Conservation (phyloP, 2,329 filamentous ascomycete species). For the Fusarium kyushuense region DNA sequence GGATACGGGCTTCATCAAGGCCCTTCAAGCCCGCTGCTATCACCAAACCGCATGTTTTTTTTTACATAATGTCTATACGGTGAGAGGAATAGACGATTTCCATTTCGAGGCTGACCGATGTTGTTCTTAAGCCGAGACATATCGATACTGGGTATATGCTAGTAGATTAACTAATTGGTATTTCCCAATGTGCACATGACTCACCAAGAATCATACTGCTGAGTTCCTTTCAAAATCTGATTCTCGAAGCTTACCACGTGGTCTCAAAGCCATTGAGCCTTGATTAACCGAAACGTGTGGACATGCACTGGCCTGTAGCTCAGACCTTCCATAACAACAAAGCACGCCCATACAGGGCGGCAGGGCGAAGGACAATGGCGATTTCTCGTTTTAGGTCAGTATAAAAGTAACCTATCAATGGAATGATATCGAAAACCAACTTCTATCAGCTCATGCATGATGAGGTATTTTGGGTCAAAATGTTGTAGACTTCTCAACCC, state of each 20-base stretch:
- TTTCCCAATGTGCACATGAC: background rate
- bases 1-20: background rate
- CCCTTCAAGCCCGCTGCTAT: background rate
- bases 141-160: background rate
- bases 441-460: too few relatives aligned
- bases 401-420: too few relatives aligned
- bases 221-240: background rate
- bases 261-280: background rate
- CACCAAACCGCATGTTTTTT: rapidly evolving
- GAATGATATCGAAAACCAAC: too few relatives aligned
- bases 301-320: background rate
- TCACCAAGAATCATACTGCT: background rate
- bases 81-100: background rate
- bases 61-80: background rate
- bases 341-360: rapidly evolving
- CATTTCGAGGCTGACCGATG: background rate
- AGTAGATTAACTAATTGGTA: background rate
- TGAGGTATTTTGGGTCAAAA: background rate
- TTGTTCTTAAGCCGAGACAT: background rate
- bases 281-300: background rate
- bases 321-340: background rate
- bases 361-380: background rate
- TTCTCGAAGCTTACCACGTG: background rate
- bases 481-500: too few relatives aligned
- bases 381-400: too few relatives aligned